Conservation (phyloP, 2,329 filamentous ascomycete genomes). For the Alternaria sp. region DNA sequence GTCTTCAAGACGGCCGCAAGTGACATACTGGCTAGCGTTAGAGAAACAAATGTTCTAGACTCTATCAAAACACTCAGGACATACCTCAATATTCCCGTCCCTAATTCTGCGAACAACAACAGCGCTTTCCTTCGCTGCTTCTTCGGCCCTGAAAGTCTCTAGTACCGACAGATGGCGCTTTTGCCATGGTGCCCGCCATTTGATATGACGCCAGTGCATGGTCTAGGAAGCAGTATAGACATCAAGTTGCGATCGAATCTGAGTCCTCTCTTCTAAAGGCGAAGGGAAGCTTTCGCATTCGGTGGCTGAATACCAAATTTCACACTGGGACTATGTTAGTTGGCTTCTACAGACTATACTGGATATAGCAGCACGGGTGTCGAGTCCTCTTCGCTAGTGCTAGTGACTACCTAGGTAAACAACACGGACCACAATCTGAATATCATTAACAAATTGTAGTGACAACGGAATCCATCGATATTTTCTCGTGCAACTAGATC, state of each 20-base stretch:
- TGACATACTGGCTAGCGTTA: background rate
- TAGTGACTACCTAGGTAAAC: background rate
- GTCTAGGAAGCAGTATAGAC: background rate
- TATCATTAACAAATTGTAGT: background rate
- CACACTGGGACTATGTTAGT: background rate
- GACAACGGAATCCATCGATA: background rate
- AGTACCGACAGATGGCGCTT: conserved; percentile 1
- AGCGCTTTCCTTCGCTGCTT: background rate
- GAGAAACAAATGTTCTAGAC: background rate
- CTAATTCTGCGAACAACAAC: background rate
- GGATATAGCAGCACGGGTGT: background rate
- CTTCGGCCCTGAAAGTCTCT: conserved; percentile 3
- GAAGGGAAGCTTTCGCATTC: background rate
- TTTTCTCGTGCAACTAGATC: background rate
- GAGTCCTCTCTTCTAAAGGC: too few relatives aligned
- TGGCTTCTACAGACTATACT: background rate
- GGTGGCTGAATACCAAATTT: background rate
- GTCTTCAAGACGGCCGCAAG: conserved; percentile 2
- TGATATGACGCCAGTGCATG: conserved; percentile 12
- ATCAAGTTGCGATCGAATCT: background rate
- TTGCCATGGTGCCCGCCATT: background rate
- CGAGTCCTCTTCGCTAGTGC: background rate
- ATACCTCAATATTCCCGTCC: background rate
- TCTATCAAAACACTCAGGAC: background rate
- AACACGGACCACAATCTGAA: background rate